Evolutionary conservation across 352 stramenopile genomes (phyloP).

Genomic region (Globisporangium perplexum): DNA sequence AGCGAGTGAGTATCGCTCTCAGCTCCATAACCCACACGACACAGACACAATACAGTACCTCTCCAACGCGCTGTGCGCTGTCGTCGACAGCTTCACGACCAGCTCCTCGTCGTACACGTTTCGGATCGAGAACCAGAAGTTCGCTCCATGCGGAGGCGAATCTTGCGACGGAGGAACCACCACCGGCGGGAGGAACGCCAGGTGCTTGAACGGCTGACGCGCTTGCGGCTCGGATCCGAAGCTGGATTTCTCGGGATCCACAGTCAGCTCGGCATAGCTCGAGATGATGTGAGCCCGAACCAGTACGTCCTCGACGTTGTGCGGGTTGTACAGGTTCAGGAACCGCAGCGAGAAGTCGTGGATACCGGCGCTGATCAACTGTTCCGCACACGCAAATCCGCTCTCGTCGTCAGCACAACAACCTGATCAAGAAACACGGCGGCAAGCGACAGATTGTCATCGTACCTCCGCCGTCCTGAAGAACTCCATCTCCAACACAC

Average conservation of each 20-base stretch:
- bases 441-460: background rate
- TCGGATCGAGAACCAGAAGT: conserved; percentile 80
- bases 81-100: conserved; percentile 50
- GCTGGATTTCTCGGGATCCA: conserved; percentile 71
- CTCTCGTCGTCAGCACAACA: background rate
- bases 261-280: conserved; percentile 73
- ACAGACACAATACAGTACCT: conserved; percentile 25
- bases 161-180: conserved; percentile 61
- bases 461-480: conserved; percentile 54
- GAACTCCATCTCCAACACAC: conserved; percentile 66
- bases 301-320: conserved; percentile 63
- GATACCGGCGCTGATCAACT: conserved; percentile 43
- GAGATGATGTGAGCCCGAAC: conserved; percentile 76
- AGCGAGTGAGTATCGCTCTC: background rate
- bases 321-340: conserved; percentile 75
- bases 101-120: conserved; percentile 88
- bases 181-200: conserved; percentile 70
- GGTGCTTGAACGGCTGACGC: conserved; percentile 21
- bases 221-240: conserved; percentile 19
- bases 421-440: background rate
- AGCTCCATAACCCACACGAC: background rate
- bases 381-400: conserved; percentile 8
- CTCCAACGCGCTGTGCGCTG: conserved; percentile 32
- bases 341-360: conserved; percentile 62
- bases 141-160: conserved; percentile 40